Evolutionary conservation across 148 eudicot species (phyloP).

Genomic region (Gaultheria prostrata): DNA sequence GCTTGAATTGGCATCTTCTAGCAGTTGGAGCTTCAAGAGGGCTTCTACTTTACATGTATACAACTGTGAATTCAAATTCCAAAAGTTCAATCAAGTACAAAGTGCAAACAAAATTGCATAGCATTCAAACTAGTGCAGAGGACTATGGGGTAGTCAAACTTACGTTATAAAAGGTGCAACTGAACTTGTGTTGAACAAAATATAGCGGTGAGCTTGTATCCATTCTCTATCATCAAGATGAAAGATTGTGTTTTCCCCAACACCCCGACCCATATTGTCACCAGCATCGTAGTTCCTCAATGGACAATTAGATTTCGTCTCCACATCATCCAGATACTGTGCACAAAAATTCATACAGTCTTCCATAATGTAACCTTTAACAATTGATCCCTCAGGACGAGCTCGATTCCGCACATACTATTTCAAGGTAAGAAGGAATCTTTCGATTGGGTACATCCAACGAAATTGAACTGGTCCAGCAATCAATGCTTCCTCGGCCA

Average conservation of each 20-base stretch:
- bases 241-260: not conserved
- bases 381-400: not conserved
- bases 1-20: slow-evolving; percentile 56
- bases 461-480: no score
- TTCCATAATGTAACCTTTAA: not conserved
- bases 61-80: slow-evolving; percentile 49
- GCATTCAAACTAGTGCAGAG: not conserved
- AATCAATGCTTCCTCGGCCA: no score
- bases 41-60: slow-evolving; percentile 76
- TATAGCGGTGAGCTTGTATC: not conserved
- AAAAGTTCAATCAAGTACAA: not conserved
- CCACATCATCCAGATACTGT: not conserved
- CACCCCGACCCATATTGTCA: not conserved
- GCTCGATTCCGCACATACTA: not conserved
- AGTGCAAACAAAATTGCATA: not conserved
- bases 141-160: not conserved
- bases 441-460: no score
- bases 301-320: not conserved
- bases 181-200: not conserved
- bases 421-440: not conserved
- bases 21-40: slow-evolving; percentile 71
- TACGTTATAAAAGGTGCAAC: not conserved
- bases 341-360: not conserved
- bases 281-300: not conserved
- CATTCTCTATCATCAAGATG: not conserved